These are phyloP conservation scores for Paraurostyla sp. DNA, from an alignment of 73 alveolate genomes.

Conservation along the genomic window DNA sequence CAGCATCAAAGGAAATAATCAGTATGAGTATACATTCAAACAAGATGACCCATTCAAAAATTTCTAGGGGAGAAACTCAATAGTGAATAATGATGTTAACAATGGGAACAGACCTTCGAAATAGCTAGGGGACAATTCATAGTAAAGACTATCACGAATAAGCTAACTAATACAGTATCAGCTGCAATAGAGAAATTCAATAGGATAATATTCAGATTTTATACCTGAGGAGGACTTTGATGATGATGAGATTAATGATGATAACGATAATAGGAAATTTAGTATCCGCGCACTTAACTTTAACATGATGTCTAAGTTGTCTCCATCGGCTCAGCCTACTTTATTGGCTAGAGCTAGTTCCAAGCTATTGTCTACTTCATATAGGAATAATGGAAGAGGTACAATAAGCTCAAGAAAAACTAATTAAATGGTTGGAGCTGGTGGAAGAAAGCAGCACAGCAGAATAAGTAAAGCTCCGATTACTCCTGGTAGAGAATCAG, in stretches of 20 bases:
- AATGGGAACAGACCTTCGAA: constrained; percentile 4
- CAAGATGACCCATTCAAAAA: constrained; percentile 32
- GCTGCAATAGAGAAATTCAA: background rate
- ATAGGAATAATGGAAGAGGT: constrained; percentile 30
- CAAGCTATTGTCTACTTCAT: background rate
- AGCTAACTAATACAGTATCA: background rate
- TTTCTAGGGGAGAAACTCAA: background rate
- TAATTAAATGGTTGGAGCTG: constrained; percentile 10
- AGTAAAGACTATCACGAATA: constrained; percentile 13
- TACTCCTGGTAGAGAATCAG: constrained; percentile 37
- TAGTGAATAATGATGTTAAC: background rate
- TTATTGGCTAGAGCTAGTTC: constrained; percentile 37
- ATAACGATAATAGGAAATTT: constrained; percentile 7
- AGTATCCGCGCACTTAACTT: constrained; percentile 28
- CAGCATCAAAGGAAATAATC: constrained; percentile 14
- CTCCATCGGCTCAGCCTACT: background rate
- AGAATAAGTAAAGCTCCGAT: background rate
- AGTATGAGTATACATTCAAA: constrained; percentile 15
- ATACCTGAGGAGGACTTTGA: constrained; percentile 30
- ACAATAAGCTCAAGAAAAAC: constrained; percentile 10
- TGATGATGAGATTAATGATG: constrained; percentile 10
- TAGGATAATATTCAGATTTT: constrained; percentile 18
- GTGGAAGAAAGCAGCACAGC: background rate
- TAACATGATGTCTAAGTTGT: constrained; percentile 38
- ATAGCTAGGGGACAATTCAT: background rate